Evolutionary conservation across 495 filamentous ascomycete genomes (phyloP), one percentile per base, ranked within the genome.

Genomic region (Lasiosphaeria ovina): DNA sequence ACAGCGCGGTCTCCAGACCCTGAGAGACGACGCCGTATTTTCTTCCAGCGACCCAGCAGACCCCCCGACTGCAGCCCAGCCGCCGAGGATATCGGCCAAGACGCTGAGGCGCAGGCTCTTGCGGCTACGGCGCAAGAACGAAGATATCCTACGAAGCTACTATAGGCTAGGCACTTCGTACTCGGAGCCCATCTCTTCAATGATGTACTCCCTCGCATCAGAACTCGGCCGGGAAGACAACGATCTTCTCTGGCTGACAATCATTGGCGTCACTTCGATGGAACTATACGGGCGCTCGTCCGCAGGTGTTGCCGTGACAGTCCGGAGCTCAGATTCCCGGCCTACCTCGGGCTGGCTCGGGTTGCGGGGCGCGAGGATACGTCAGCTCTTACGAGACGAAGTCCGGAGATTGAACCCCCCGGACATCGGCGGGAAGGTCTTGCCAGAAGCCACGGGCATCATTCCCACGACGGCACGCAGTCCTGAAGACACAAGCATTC

Each of bases 201-300:
- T 98, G 68, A 77, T 98, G 60, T 98, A 98, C 74, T 95, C 91
- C 3, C 81, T 98, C 5, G 94, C 93, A 16, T 97, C 92, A 2
- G 94, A 97, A 64, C 84, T 98, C 10, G 95, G 93, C 59, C 88
- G 92, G 45, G 94, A 98, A 78, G 93, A 98, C 68, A 98, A 98
- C 66, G 92, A 98, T 66, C 77, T 97, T 35, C 85, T 98, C 35
- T 98, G 94, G 94, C 81, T 95, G 51, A 83, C 92, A 9, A 97
- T 98, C 63, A 89, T 98, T 31, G 94, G 94, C 10, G 90, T 96
- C 42, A 89, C 88, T 31, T 94, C 92, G 38, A 85, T 94, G 71
- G 93, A 97, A 69, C 84, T 97, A 0, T 96, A 93, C 60, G 93
- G 93, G 12, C 89, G 89, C 42, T 90, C 88, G 10, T 89, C 89